A percentile compares a stretch with the other conserved stretches of the same genome.
These are phyloP conservation scores for Candida dendrica DNA, from an alignment of 805 yeast species.

Conservation along the genomic window DNA sequence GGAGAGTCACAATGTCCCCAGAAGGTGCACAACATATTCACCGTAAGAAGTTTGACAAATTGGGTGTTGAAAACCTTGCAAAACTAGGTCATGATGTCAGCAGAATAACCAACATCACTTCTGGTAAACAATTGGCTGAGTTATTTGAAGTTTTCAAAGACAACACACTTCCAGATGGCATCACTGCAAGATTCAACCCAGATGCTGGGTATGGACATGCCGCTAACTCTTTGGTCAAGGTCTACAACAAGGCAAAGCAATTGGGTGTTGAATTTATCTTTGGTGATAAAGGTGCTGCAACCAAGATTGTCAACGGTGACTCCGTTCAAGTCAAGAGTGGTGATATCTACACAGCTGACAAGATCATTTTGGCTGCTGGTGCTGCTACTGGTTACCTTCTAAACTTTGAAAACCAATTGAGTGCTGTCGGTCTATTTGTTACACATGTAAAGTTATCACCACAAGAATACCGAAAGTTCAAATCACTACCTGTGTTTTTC, in stretches of 20 bases:
- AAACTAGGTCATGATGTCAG: conserved; percentile 16
- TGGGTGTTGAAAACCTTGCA: conserved; percentile 28
- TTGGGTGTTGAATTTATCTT: conserved; percentile 29
- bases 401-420: conserved; percentile 23
- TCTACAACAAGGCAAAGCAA: conserved; percentile 21
- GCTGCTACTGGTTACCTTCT: conserved; percentile 30
- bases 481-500: conserved; percentile 35
- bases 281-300: conserved; percentile 24
- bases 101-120: conserved; percentile 21
- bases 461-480: conserved; percentile 27
- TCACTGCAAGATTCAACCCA: conserved; percentile 29
- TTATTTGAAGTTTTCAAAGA: conserved; percentile 20
- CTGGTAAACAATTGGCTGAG: conserved; percentile 25
- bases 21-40: conserved; percentile 20
- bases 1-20: conserved; percentile 32
- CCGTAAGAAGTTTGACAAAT: conserved; percentile 30
- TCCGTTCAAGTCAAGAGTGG: conserved; percentile 22
- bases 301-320: conserved; percentile 6
- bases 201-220: conserved; percentile 37
- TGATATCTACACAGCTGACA: conserved; percentile 17
- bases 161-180: conserved; percentile 17
- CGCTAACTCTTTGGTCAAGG: conserved; percentile 27
- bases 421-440: conserved; percentile 31
- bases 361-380: conserved; percentile 28
- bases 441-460: conserved; percentile 29